A percentile compares a stretch with the other conserved stretches of the same genome.
Conservation (phyloP, 805 yeast genomes). For the Metschnikowia corniflorae region DNA sequence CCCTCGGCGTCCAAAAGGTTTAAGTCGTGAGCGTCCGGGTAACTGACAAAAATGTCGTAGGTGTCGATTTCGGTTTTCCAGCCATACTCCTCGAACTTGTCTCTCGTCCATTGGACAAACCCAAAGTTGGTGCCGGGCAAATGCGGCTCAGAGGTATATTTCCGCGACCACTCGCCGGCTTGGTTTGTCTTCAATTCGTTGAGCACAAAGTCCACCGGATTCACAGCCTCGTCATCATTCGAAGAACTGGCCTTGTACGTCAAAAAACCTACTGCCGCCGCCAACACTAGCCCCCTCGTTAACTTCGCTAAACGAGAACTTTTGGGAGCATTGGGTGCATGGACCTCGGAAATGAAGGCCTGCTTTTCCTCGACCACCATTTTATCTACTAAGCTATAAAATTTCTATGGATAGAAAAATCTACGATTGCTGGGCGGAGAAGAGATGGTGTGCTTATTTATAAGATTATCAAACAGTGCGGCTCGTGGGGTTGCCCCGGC, state of each 20-base stretch:
- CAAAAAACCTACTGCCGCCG: conserved; percentile 6
- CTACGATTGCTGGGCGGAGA: no score
- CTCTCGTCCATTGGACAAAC: conserved; percentile 55
- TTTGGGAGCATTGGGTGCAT: background rate
- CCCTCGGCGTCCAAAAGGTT: conserved; percentile 28
- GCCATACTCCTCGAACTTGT: conserved; percentile 56
- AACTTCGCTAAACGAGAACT: background rate
- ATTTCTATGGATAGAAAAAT: no score
- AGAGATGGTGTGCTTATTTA: no score
- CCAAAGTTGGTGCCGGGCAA: conserved; percentile 44
- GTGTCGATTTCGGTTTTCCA: conserved; percentile 46
- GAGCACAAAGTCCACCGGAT: conserved; percentile 20
- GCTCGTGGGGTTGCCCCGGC: no score
- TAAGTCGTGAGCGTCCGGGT: conserved; percentile 49
- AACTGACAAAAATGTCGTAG: conserved; percentile 55
- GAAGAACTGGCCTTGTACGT: conserved; percentile 1
- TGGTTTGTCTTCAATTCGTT: conserved; percentile 31
- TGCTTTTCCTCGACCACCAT: conserved; percentile 1
- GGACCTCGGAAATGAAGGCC: background rate
- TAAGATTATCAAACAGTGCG: no score
- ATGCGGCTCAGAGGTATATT: conserved; percentile 53
- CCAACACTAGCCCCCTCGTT: conserved; percentile 4
- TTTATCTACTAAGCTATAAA: no score
- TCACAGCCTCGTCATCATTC: background rate
- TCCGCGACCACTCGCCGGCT: conserved; percentile 53